Percentiles rank a stretch among this genome's conserved stretches.
These are phyloP conservation scores for Aspergillus fijiensis DNA, from an alignment of 2,329 filamentous ascomycete species.

Conservation along the genomic window DNA sequence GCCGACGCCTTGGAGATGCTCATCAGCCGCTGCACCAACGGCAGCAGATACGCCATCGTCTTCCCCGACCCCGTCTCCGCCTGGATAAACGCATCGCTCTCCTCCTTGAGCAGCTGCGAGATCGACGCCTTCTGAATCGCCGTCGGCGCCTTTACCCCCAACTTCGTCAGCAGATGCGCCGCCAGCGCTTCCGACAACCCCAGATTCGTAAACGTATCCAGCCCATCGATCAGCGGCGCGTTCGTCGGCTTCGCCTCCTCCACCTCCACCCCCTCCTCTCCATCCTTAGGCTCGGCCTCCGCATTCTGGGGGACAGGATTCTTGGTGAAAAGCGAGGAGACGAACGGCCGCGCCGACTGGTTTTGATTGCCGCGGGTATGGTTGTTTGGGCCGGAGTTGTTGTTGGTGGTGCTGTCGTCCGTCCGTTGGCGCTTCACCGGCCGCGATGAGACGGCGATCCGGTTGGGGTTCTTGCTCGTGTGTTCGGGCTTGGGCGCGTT, in stretches of 20 bases:
- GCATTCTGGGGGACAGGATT: conserved; percentile 74
- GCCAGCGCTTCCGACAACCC: conserved; percentile 80
- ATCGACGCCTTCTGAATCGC: conserved; percentile 92
- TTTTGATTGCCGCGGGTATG: conserved; percentile 29
- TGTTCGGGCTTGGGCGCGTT: conserved; percentile 11
- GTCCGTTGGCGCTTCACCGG: conserved; percentile 44
- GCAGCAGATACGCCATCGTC: conserved; percentile 91
- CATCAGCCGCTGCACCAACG: conserved; percentile 85
- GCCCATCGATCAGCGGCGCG: conserved; percentile 79
- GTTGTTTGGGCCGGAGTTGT: conserved; percentile 18
- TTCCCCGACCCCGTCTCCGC: conserved; percentile 98
- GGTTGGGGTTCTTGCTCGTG: conserved; percentile 35
- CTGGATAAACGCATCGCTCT: conserved; percentile 91
- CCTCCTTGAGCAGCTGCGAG: conserved; percentile 72
- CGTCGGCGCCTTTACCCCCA: conserved; percentile 85
- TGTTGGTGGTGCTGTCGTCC: conserved; percentile 30
- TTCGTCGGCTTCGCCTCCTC: conserved; percentile 72
- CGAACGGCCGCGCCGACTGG: conserved; percentile 60
- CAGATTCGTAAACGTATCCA: conserved; percentile 81
- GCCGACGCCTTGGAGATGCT: conserved; percentile 57
- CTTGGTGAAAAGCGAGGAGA: conserved; percentile 89
- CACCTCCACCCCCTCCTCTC: conserved; percentile 25
- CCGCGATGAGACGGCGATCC: conserved; percentile 31
- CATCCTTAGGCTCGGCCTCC: conserved; percentile 35
- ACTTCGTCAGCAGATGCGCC: conserved; percentile 77